phyloP scores from a whole-genome alignment of 495 filamentous ascomycete species.

The Hyphodiscus hymeniophilus region DNA sequence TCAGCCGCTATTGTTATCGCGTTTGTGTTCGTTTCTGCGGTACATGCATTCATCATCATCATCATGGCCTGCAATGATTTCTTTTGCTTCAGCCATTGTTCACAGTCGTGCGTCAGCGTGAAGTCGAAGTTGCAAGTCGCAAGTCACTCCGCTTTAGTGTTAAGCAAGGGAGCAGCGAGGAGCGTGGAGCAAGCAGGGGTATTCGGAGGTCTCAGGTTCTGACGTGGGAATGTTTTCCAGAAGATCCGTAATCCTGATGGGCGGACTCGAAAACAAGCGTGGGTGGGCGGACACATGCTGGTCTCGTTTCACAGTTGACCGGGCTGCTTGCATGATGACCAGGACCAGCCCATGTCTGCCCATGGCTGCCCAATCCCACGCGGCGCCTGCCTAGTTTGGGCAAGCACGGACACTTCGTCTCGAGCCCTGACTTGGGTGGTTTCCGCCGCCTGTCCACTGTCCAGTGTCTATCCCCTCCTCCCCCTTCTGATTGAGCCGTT shows the following conservation, averaged over 20 bases:
- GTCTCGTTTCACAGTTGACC: conserved; percentile 20
- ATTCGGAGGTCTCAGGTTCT: neutral
- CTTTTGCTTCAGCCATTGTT: conserved; percentile 1
- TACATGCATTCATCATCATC: conserved; percentile 2
- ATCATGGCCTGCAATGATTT: neutral
- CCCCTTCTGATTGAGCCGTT: too few relatives aligned
- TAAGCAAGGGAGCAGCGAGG: neutral
- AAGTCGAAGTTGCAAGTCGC: too few relatives aligned
- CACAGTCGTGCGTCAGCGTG: too few relatives aligned
- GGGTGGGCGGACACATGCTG: neutral
- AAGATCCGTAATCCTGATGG: conserved; percentile 16
- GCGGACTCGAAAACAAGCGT: conserved; percentile 10
- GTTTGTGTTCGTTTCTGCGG: conserved; percentile 2
- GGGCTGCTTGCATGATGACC: conserved; percentile 2
- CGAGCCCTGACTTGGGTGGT: too few relatives aligned
- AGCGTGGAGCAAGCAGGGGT: neutral
- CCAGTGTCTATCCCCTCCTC: too few relatives aligned
- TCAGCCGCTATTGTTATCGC: conserved; percentile 1
- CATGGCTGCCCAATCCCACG: conserved; percentile 20
- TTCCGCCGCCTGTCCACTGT: too few relatives aligned
- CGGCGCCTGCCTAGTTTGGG: neutral
- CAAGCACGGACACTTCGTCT: conserved; percentile 7
- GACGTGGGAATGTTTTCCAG: conserved; percentile 13
- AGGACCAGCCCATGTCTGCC: conserved; percentile 4
- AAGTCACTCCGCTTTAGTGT: conserved; percentile 9